These are phyloP conservation scores for Phytophthora lateralis DNA, from an alignment of 352 stramenopile genomes.

Conservation along the genomic window DNA sequence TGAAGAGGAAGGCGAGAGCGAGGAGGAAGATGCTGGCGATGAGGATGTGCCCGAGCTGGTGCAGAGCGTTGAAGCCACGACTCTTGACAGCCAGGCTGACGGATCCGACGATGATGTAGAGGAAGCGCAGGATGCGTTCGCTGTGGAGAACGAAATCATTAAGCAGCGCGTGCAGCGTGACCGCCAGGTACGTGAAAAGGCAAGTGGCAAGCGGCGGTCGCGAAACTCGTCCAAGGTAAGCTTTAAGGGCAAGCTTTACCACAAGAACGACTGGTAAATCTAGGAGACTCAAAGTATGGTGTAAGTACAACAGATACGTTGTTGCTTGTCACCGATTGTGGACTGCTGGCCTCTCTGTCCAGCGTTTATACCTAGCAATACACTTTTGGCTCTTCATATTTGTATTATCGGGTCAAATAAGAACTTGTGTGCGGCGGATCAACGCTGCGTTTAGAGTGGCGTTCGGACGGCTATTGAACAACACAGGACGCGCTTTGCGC, in stretches of 20 bases:
- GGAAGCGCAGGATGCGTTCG: slow-evolving; percentile 47
- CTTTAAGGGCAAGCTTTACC: slow-evolving; percentile 84
- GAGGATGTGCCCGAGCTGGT: slow-evolving; percentile 42
- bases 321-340: slow-evolving; percentile 14
- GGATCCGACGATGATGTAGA: slow-evolving; percentile 36
- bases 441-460: slow-evolving; percentile 17
- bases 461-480: slow-evolving; percentile 64
- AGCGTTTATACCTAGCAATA: slow-evolving; percentile 24
- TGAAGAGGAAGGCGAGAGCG: slow-evolving; percentile 34
- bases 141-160: slow-evolving; percentile 73
- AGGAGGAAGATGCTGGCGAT: slow-evolving; percentile 40
- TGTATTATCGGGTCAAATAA: slow-evolving; percentile 48
- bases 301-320: not conserved
- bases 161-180: slow-evolving; percentile 85
- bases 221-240: slow-evolving; percentile 86
- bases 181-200: slow-evolving; percentile 61
- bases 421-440: slow-evolving; percentile 16
- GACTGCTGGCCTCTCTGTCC: slow-evolving; percentile 2
- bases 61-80: slow-evolving; percentile 43
- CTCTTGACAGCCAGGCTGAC: slow-evolving; percentile 24
- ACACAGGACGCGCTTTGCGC: slow-evolving; percentile 85
- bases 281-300: not conserved
- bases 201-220: slow-evolving; percentile 59
- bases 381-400: slow-evolving; percentile 41
- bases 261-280: slow-evolving; percentile 82